Evolutionary conservation across 805 yeast genomes (phyloP).

Genomic region (Ogataea ganodermae): DNA sequence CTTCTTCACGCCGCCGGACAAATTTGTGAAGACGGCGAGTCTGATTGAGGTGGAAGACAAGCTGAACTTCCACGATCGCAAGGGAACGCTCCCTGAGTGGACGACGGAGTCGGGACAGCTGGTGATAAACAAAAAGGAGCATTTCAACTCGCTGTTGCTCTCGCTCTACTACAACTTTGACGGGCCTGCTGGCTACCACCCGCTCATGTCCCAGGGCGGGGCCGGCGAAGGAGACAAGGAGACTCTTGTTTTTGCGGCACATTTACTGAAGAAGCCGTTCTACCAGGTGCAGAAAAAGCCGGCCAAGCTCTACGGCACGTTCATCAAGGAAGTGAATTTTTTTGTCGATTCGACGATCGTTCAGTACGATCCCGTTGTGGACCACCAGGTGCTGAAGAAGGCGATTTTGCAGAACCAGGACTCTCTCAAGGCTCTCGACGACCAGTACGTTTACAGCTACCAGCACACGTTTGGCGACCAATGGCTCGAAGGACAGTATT

Average conservation of each 20-base stretch:
- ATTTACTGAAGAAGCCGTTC: slow-evolving; percentile 43
- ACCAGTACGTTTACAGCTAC: slow-evolving; percentile 22
- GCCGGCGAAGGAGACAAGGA: slow-evolving; percentile 84
- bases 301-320: slow-evolving; percentile 29
- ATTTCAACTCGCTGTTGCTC: slow-evolving; percentile 57
- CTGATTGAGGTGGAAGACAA: slow-evolving; percentile 30
- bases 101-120: slow-evolving; percentile 73
- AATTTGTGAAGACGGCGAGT: slow-evolving; percentile 9
- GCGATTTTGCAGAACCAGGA: slow-evolving; percentile 11
- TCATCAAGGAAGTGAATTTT: slow-evolving; percentile 23
- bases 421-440: slow-evolving; percentile 7
- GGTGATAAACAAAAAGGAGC: slow-evolving; percentile 56
- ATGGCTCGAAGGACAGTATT: slow-evolving; percentile 18
- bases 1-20: slow-evolving; percentile 23
- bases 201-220: slow-evolving; percentile 59
- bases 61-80: slow-evolving; percentile 55
- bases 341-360: slow-evolving; percentile 32
- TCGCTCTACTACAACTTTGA: slow-evolving; percentile 66
- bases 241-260: slow-evolving; percentile 68
- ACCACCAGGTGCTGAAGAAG: slow-evolving; percentile 24
- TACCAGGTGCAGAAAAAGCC: slow-evolving; percentile 49
- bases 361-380: slow-evolving; percentile 33
- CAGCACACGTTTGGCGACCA: slow-evolving; percentile 18
- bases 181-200: slow-evolving; percentile 63
- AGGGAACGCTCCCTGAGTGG: slow-evolving; percentile 63